Evolutionary conservation across 2,329 filamentous ascomycete species (phyloP).

Genomic region (Pseudocercospora cruenta): DNA sequence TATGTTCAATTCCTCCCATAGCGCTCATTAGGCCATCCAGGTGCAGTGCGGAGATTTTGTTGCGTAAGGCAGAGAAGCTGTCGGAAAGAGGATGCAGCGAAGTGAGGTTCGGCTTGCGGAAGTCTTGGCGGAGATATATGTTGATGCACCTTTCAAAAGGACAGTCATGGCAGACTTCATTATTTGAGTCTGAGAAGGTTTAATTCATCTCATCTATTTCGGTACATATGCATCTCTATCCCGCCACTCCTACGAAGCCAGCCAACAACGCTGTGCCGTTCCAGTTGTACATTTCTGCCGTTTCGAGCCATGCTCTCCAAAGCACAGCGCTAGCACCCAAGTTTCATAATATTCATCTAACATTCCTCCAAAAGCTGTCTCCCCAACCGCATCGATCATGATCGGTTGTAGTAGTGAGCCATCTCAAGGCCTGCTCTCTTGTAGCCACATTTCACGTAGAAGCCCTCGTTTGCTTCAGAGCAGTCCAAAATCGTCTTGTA

Average conservation of each 20-base stretch:
- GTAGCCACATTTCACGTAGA: conserved; percentile 98
- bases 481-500: conserved; percentile 98
- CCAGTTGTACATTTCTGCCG: neutral
- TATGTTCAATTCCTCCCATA: neutral
- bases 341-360: neutral
- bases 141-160: too few relatives aligned
- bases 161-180: neutral
- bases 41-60: too few relatives aligned
- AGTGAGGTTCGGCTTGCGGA: neutral
- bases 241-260: neutral
- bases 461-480: conserved; percentile 92
- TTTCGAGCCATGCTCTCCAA: neutral
- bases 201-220: neutral
- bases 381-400: neutral
- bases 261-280: conserved; percentile 10
- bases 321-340: neutral
- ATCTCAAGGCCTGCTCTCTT: conserved; percentile 90
- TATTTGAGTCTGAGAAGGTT: neutral
- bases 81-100: neutral
- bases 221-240: neutral
- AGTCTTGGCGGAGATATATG: neutral
- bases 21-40: neutral
- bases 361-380: neutral
- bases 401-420: conserved; percentile 78
- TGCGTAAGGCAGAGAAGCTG: too few relatives aligned